Conservation (phyloP, 768 basidiomycete genomes). For the Macrocybe gigantea region DNA sequence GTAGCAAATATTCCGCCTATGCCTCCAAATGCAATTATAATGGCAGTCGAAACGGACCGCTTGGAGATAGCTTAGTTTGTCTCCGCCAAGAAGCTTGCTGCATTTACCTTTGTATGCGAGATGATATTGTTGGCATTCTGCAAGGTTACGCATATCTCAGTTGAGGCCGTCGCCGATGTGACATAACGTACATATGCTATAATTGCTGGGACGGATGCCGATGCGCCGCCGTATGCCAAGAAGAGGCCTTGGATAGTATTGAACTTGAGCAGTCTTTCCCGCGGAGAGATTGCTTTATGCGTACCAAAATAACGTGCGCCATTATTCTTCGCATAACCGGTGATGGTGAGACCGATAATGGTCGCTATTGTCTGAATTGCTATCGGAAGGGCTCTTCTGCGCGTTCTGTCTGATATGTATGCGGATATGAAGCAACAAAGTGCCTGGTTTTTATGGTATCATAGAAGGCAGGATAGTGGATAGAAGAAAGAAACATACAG, state of each 20-base stretch:
- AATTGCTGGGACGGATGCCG: conserved; percentile 40
- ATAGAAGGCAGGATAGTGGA: conserved; percentile 1
- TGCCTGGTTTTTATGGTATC: conserved; percentile 18
- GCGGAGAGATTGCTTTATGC: no score
- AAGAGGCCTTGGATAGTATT: conserved; percentile 32
- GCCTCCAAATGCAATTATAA: conserved; percentile 45
- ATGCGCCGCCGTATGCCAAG: conserved; percentile 38
- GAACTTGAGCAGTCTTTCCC: neutral
- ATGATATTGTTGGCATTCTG: conserved; percentile 46
- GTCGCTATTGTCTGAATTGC: conserved; percentile 35
- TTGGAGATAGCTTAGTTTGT: conserved; percentile 20
- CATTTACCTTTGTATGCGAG: conserved; percentile 22
- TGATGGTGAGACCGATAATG: conserved; percentile 34
- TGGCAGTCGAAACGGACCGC: conserved; percentile 39
- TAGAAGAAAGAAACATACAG: conserved; percentile 24
- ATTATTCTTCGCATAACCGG: conserved; percentile 23
- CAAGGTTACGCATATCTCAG: neutral
- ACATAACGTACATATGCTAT: conserved; percentile 39
- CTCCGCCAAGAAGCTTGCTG: no score
- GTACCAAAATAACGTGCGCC: no score
- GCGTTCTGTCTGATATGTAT: conserved; percentile 40
- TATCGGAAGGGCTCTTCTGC: conserved; percentile 35
- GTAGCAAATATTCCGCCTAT: conserved; percentile 44
- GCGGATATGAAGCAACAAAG: conserved; percentile 35
- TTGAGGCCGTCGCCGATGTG: neutral